Conservation (phyloP, 139 green algal species). For the Volvox africanus region DNA sequence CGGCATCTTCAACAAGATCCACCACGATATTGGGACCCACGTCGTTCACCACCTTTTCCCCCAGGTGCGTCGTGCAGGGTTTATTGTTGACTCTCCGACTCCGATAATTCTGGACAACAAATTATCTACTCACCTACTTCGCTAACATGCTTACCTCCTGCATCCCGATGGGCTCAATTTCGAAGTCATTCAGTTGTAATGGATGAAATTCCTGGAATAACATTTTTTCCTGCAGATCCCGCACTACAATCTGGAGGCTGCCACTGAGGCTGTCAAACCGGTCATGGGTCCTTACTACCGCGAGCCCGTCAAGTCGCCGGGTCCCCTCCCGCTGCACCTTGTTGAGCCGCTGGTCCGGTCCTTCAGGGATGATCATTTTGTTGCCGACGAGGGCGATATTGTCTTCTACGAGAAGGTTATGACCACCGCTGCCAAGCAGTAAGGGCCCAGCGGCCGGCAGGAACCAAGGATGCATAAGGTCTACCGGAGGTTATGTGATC, state of each 20-base stretch:
- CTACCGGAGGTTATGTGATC: too few species aligned
- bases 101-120: too few species aligned
- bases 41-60: conserved; percentile 97
- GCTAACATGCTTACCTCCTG: too few species aligned
- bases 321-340: conserved; percentile 87
- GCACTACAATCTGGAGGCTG: conserved; percentile 93
- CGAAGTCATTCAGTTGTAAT: too few species aligned
- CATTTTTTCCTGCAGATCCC: conserved; percentile 82
- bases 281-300: conserved; percentile 94
- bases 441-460: not conserved
- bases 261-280: conserved; percentile 92
- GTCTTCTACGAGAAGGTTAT: conserved; percentile 80
- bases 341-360: conserved; percentile 79
- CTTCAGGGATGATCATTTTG: conserved; percentile 91
- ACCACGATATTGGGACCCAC: conserved; percentile 97
- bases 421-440: not conserved
- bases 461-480: too few species aligned
- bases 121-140: too few species aligned
- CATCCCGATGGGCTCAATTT: not conserved
- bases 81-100: not conserved
- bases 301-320: conserved; percentile 78
- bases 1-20: conserved; percentile 98
- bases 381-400: conserved; percentile 86
- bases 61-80: conserved; percentile 50
- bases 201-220: not conserved